Conservation (phyloP, 495 filamentous ascomycete species). For the Xylaria longipes region DNA sequence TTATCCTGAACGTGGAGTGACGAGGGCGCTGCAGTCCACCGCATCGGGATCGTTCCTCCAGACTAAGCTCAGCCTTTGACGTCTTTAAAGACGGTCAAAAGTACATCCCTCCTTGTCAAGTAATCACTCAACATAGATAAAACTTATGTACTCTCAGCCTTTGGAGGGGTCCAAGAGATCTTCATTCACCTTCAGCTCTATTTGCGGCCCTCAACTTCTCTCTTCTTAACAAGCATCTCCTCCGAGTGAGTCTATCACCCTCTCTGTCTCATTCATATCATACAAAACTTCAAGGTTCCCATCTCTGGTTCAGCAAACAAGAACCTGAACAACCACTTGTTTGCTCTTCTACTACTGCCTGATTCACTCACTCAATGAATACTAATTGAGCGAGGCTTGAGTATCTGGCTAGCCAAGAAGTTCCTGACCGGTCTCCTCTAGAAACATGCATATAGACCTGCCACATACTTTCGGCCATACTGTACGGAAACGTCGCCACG, state of each 20-base stretch:
- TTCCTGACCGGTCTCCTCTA: neutral
- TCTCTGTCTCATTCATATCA: conserved; percentile 2
- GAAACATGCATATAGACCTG: conserved; percentile 27
- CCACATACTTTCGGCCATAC: conserved; percentile 15
- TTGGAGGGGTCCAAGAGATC: conserved; percentile 4
- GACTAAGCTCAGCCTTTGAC: conserved; percentile 29
- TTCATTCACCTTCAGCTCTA: conserved; percentile 23
- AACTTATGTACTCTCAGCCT: conserved; percentile 24
- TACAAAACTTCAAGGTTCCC: conserved; percentile 9
- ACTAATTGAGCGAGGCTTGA: neutral
- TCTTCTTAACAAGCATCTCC: conserved; percentile 21
- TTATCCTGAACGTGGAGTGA: conserved; percentile 21
- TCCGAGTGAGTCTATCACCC: neutral
- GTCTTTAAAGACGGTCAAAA: conserved; percentile 22
- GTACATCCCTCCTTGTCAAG: conserved; percentile 21
- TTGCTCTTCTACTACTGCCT: neutral
- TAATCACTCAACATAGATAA: conserved; percentile 6
- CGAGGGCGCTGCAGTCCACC: conserved; percentile 24
- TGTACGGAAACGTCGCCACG: conserved; percentile 23
- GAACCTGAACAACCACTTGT: neutral
- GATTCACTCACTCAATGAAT: neutral
- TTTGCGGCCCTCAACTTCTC: conserved; percentile 17
- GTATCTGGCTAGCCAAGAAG: neutral
- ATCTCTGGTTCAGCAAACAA: conserved; percentile 10
- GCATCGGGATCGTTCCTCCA: conserved; percentile 21